Conservation (phyloP, 1,284 basidiomycete genomes). For the Tetrapyrgos nigripes region DNA sequence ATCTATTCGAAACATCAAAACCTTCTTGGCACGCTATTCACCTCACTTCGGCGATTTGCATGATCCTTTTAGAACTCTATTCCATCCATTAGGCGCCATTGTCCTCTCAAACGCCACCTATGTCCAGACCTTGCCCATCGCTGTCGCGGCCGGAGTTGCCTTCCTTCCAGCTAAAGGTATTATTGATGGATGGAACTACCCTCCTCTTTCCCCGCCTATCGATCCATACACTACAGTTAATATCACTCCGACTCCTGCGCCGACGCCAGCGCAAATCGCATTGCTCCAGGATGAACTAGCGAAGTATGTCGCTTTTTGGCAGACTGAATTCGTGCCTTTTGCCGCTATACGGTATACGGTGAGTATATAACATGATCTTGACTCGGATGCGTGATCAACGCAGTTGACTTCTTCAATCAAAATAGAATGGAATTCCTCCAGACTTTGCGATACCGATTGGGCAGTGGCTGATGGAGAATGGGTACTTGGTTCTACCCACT, state of each 20-base stretch:
- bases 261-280: background rate
- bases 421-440: slow-evolving; percentile 9
- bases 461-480: slow-evolving; percentile 7
- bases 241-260: background rate
- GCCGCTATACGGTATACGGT: slow-evolving; percentile 6
- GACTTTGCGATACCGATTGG: slow-evolving; percentile 11
- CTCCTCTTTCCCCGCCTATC: background rate
- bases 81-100: slow-evolving; percentile 12
- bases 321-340: slow-evolving; percentile 7
- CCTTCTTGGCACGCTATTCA: background rate
- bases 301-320: slow-evolving; percentile 5
- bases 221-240: background rate
- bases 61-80: background rate
- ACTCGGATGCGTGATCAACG: background rate
- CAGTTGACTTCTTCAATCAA: background rate
- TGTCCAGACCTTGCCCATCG: slow-evolving; percentile 9
- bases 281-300: background rate
- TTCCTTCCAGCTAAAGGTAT: background rate
- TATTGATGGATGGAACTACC: background rate
- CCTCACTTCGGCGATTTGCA: background rate
- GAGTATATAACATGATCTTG: background rate
- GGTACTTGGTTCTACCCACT: slow-evolving; percentile 3
- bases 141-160: slow-evolving; percentile 9
- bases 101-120: slow-evolving; percentile 15
- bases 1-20: too few relatives aligned